A percentile compares a stretch with the other conserved stretches of the same genome.
phyloP scores from a whole-genome alignment of 2,329 filamentous ascomycete genomes.

The Capronia coronata region DNA sequence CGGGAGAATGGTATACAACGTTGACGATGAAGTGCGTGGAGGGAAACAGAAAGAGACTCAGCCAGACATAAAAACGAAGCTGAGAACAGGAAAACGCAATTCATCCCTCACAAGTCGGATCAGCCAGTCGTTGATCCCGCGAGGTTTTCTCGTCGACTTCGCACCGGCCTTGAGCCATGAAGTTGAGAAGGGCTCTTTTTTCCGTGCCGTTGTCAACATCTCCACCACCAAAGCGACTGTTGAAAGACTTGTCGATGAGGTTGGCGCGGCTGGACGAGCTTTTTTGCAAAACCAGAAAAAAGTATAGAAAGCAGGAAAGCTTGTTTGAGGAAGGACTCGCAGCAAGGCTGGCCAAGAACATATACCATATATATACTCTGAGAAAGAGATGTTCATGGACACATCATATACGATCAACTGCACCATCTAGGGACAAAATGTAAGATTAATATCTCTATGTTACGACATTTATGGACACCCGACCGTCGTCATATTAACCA shows the following conservation, averaged over 20 bases:
- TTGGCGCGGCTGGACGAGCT: conserved; percentile 43
- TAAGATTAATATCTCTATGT: no score
- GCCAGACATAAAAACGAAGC: neutral
- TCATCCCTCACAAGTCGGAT: conserved; percentile 52
- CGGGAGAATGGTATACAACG: conserved; percentile 40
- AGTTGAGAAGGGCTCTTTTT: conserved; percentile 43
- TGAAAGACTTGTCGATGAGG: conserved; percentile 55
- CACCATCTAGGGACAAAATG: no score
- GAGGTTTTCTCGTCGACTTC: conserved; percentile 65
- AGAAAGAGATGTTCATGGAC: no score
- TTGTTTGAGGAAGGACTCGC: neutral
- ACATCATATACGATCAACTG: no score
- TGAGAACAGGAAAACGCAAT: conserved; percentile 42
- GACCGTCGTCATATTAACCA: no score
- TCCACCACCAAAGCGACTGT: conserved; percentile 55
- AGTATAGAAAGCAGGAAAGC: neutral
- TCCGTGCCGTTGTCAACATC: conserved; percentile 62
- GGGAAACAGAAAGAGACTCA: conserved; percentile 31
- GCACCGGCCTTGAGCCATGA: conserved; percentile 41
- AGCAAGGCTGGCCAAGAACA: neutral
- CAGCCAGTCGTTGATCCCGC: conserved; percentile 47
- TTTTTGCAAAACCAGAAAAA: neutral
- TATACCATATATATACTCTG: neutral
- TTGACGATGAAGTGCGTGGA: neutral
- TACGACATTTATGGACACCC: no score